Evolutionary conservation across 2,329 filamentous ascomycete species (phyloP), one percentile per base, ranked within the genome.

Genomic region (Phaeomoniella chlamydospora): DNA sequence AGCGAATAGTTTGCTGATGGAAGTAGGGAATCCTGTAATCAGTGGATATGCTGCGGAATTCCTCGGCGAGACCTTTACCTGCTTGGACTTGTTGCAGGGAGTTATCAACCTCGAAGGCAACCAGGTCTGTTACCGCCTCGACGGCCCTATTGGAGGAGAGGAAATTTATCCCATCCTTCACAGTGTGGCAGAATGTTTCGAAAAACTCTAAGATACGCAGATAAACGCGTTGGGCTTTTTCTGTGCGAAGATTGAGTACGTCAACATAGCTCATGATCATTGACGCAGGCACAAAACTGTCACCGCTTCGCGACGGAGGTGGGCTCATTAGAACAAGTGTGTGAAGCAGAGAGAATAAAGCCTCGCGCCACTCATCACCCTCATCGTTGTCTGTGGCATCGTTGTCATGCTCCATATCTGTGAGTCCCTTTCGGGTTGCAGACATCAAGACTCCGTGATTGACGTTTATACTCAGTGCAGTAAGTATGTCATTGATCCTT

Each of bases 361-460:
- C 79, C 46, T 90, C 82, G 14, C 88, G 80, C 87, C 88, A 98
- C 48, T 90, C 78, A 51, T 94, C 85, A 40, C 76, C 67, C 39
- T 76, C 72, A n/a, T 73, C 72, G 38, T 72, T 68, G 43, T 76
- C 69, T 15, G 71, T 67, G 11, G 56, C 54, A 29, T 74, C 66
- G 39, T 65, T 59, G 37, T 79, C 73, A 34, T 63, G 64, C 39
- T 70, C 75, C 61, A 98, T 79, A 43, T 86, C 82, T 13, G 80
- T 78, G 39, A 96, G 82, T 6, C 86, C 83, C 57, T 93, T 94
- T 38, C 88, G 75, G 34, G 94, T 80, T 45, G 94, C 73, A 50
- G 94, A 96, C 45, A 96, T 80, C 31, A 99, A 68, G 18, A 96
- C 80, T 11, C 90, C 92, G 49, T 98, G 92, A 49, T 93, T 96